A percentile compares a stretch with the other conserved stretches of the same genome.
phyloP scores from a whole-genome alignment of 2,329 filamentous ascomycete genomes.

The Reticulascus tulasneorum region DNA sequence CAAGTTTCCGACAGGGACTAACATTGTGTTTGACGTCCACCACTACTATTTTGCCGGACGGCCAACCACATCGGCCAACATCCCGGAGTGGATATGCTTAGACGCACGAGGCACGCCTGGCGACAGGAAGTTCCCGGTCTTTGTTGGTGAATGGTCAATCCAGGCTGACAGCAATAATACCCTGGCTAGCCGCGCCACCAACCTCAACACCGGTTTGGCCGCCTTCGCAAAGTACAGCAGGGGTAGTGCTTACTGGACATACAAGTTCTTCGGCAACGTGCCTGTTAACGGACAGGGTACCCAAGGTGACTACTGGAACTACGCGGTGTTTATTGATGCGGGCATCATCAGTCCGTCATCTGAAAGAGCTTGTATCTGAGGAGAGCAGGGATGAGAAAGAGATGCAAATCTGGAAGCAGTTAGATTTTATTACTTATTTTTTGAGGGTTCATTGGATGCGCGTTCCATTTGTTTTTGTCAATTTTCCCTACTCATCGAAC shows the following conservation, averaged over 20 bases:
- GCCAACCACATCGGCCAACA: background rate
- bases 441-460: too few relatives aligned
- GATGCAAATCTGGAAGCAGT: too few relatives aligned
- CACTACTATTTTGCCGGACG: conserved; percentile 1
- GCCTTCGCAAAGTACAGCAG: background rate
- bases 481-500: too few relatives aligned
- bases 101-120: background rate
- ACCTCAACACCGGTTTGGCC: background rate
- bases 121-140: conserved; percentile 2
- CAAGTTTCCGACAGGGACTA: background rate
- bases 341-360: conserved; percentile 2
- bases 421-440: too few relatives aligned
- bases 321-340: conserved; percentile 1
- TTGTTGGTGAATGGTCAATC: conserved; percentile 3
- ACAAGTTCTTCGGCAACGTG: background rate
- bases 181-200: background rate
- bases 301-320: conserved; percentile 5
- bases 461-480: too few relatives aligned
- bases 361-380: background rate
- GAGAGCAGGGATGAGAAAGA: too few relatives aligned
- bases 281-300: background rate
- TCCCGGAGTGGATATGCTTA: conserved; percentile 1
- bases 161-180: conserved; percentile 1
- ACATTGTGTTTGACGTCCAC: conserved; percentile 2
- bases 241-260: conserved; percentile 1